Evolutionary conservation across 176 grass and related monocot genomes (phyloP).

Genomic region (Carex cristatella): DNA sequence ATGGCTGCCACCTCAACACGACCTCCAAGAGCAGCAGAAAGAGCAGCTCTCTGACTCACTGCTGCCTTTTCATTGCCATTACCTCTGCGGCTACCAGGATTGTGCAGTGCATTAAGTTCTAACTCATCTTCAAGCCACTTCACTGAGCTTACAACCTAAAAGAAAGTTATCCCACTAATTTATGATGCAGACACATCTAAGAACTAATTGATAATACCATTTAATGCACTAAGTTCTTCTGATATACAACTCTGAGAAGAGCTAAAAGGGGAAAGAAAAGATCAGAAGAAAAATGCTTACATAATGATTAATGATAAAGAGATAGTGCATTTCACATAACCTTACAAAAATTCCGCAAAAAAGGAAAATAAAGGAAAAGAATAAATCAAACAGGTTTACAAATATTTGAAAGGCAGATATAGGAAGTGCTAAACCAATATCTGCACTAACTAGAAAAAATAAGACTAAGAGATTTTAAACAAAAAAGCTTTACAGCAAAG

Average conservation of each 20-base stretch:
- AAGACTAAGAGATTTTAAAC: not conserved
- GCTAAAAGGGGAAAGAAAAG: not conserved
- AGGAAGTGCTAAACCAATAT: not conserved
- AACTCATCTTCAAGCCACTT: slow-evolving; percentile 99
- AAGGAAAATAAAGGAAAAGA: not conserved
- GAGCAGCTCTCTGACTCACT: slow-evolving; percentile 74
- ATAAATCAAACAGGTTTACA: not conserved
- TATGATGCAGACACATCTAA: not conserved
- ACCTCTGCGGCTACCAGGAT: slow-evolving; percentile 72
- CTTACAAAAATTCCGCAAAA: not conserved
- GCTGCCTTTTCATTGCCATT: slow-evolving; percentile 89
- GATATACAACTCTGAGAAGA: not conserved
- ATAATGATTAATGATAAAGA: not conserved
- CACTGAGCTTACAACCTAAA: slow-evolving; percentile 96
- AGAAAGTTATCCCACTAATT: slow-evolving; percentile 26
- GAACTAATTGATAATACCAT: not conserved
- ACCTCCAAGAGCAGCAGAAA: slow-evolving; percentile 94
- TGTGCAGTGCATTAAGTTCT: slow-evolving; percentile 92
- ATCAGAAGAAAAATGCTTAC: not conserved
- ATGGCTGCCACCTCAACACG: slow-evolving; percentile 91
- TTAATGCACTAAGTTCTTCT: not conserved
- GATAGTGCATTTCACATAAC: not conserved
- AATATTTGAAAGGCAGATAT: not conserved
- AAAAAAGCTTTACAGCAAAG: not conserved
- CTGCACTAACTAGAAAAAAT: not conserved